Evolutionary conservation across 2,329 filamentous ascomycete genomes (phyloP).

Genomic region (Rhinocladiella similis): DNA sequence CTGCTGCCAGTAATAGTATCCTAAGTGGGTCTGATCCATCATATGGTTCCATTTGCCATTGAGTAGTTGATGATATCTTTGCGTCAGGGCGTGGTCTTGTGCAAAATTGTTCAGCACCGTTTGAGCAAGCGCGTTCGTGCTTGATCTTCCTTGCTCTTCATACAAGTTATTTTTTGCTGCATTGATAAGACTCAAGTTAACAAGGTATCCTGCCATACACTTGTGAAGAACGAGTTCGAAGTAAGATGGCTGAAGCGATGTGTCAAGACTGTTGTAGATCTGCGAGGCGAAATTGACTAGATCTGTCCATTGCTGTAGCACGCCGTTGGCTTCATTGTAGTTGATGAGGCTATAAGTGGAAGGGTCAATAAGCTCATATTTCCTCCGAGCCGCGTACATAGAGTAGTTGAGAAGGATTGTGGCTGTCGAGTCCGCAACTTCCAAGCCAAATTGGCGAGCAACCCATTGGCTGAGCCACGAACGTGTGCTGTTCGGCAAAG

Average conservation of each 20-base stretch:
- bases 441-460: constrained; percentile 56
- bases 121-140: constrained; percentile 55
- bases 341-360: constrained; percentile 62
- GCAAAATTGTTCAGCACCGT: constrained; percentile 56
- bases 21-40: constrained; percentile 57
- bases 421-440: constrained; percentile 50
- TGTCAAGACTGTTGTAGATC: constrained; percentile 56
- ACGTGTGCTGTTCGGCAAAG: constrained; percentile 52
- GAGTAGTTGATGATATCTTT: constrained; percentile 58
- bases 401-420: constrained; percentile 58
- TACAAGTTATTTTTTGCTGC: constrained; percentile 56
- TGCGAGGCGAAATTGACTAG: constrained; percentile 56
- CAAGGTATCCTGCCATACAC: constrained; percentile 57
- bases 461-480: constrained; percentile 60
- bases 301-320: constrained; percentile 57
- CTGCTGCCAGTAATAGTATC: constrained; percentile 64
- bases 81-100: constrained; percentile 58
- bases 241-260: constrained; percentile 56
- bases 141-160: constrained; percentile 57
- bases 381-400: constrained; percentile 58
- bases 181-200: constrained; percentile 55
- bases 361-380: constrained; percentile 63
- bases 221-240: constrained; percentile 65
- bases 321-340: constrained; percentile 63
- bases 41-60: constrained; percentile 65